Base-by-base conservation (phyloP, 2,329 filamentous ascomycete species). In the Myriangium duriaei region DNA sequence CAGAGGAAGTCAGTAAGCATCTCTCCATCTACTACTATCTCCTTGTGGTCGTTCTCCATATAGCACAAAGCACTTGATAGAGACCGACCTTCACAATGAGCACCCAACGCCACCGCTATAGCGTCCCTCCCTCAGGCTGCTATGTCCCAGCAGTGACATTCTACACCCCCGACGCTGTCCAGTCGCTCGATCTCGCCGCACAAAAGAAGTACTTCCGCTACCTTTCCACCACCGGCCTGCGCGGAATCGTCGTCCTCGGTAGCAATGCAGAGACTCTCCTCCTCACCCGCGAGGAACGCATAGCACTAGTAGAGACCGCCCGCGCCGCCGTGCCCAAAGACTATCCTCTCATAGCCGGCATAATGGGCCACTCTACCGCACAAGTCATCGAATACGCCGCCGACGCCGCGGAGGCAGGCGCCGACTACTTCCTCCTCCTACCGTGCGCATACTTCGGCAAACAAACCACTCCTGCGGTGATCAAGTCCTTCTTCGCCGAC, bases 241-340 rank as follows among this genome's bases (percentile, higher is more conserved):
- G 58, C 3, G 64, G 64, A 11, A 57, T 67, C 10, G 61, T 67
- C 4, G 55, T 67, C 15, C 57, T 65, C 11, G 64, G 64, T 15
- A 64, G 62, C 34, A 67, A 65, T 37, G 63, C 61, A 5, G 64
- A 67, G 49, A 61, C 64, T 11, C 61, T 65, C 35, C 52, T 65
- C 17, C 60, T 67, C 21, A 65, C 62, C 0, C 56, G 59, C 38
- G 54, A 58, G 28, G 64, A 67, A 43, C 37, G 37, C n/a, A 14
- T 24, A 21, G n/a, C 9, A 32, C 21, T 40, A 5, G 54, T 65
- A 15, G 49, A 52, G 32, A 50, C 51, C 9, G 63, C 63, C 0
- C 57, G 63, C n/a, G 49, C 57, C 36, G 59, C 63, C 5, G 62
- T 63, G 7, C 59, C 58, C 0, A 55, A 60, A 1, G 43, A 52